A percentile compares a stretch with the other conserved stretches of the same genome.
Conservation (phyloP, 345 rosid species). For the Brassica cretica region DNA sequence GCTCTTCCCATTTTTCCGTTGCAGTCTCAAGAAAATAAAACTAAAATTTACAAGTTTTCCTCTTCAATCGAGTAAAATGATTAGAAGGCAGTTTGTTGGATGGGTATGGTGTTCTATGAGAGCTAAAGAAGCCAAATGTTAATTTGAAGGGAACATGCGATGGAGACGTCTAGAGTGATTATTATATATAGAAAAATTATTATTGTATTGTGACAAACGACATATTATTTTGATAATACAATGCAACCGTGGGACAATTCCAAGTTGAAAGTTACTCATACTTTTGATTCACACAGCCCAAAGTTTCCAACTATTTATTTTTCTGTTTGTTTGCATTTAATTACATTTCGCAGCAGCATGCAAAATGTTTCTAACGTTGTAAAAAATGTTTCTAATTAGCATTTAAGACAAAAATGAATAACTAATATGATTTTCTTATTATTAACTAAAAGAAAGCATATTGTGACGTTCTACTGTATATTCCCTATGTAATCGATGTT, state of each 20-base stretch:
- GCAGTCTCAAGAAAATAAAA: slow-evolving; percentile 24
- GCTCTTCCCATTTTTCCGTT: slow-evolving; percentile 60
- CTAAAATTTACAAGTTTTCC: background rate
- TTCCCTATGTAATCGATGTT: background rate
- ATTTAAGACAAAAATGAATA: background rate
- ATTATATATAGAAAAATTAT: background rate
- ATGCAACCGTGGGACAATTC: slow-evolving; percentile 39
- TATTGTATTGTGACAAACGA: background rate
- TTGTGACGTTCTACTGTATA: background rate
- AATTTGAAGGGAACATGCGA: slow-evolving; percentile 23
- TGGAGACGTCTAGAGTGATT: slow-evolving; percentile 21
- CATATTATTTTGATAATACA: background rate
- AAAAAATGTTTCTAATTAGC: background rate
- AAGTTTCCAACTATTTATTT: slow-evolving; percentile 13
- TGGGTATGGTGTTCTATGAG: slow-evolving; percentile 16
- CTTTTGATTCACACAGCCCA: slow-evolving; percentile 25
- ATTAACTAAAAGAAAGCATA: background rate
- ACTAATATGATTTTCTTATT: background rate
- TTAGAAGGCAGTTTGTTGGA: slow-evolving; percentile 17
- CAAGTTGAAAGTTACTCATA: slow-evolving; percentile 21
- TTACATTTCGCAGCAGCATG: background rate
- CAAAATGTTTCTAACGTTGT: too few relatives aligned
- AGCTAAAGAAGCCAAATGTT: slow-evolving; percentile 29
- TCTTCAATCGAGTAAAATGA: slow-evolving; percentile 15
- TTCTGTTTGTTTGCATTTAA: background rate